Percentiles rank a stretch among this genome's conserved stretches.
Evolutionary conservation across 2,329 filamentous ascomycete genomes (phyloP).

Genomic region (Bipolaris oryzae): DNA sequence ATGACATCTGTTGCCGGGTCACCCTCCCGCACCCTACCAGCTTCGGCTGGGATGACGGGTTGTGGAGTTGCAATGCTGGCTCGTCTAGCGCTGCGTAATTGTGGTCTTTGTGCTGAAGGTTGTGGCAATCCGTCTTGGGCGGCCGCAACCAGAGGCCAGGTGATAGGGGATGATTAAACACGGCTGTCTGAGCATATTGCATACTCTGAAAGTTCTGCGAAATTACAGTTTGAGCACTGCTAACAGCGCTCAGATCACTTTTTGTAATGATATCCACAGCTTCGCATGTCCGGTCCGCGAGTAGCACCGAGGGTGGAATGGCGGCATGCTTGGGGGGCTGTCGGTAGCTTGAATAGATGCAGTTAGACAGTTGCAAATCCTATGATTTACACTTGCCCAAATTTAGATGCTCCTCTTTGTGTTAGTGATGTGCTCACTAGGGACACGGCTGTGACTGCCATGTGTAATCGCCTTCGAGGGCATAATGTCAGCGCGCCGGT

Average conservation of each 20-base stretch:
- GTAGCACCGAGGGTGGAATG: not conserved
- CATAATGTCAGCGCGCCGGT: not conserved
- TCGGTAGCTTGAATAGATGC: not conserved
- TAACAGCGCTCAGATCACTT: conserved; percentile 14
- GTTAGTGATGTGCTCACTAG: too few relatives aligned
- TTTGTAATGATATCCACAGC: not conserved
- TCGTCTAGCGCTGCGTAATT: conserved; percentile 54
- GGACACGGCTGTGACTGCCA: not conserved
- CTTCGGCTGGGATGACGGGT: conserved; percentile 67
- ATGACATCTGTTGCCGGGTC: conserved; percentile 69
- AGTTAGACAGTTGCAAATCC: not conserved
- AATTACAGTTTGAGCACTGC: conserved; percentile 12
- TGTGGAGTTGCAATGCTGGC: conserved; percentile 69
- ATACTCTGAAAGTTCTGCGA: conserved; percentile 14
- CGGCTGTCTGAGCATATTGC: conserved; percentile 66
- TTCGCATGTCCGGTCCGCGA: not conserved
- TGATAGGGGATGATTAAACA: conserved; percentile 69
- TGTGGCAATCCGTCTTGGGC: conserved; percentile 51
- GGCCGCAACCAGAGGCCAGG: conserved; percentile 60
- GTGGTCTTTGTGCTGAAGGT: conserved; percentile 62
- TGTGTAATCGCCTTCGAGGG: not conserved
- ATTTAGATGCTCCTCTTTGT: not conserved
- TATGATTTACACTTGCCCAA: not conserved
- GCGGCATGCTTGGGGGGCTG: too few relatives aligned
- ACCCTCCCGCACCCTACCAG: conserved; percentile 73